Conservation (phyloP, 73 alveolate genomes). For the Paramecium primaurelia region DNA sequence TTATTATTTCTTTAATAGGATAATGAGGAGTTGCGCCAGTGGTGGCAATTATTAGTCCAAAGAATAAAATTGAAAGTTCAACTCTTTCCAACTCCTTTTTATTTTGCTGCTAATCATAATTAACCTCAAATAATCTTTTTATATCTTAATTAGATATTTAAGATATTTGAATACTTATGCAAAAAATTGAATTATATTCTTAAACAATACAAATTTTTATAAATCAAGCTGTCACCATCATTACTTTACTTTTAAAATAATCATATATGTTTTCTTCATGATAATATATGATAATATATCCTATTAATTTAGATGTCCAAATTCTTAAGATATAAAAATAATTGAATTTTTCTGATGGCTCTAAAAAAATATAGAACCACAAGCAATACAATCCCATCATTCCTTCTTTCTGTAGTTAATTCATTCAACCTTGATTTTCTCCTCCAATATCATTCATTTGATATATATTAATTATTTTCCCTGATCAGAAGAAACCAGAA, state of each 20-base stretch:
- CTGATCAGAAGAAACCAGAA: background rate
- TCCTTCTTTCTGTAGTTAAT: background rate
- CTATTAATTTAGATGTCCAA: background rate
- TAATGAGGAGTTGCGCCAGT: conserved; percentile 35
- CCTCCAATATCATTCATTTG: background rate
- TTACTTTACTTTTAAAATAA: background rate
- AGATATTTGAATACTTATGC: background rate
- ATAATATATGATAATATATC: too few relatives aligned
- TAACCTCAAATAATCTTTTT: background rate
- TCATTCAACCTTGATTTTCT: background rate
- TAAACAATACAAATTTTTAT: background rate
- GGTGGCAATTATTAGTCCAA: conserved; percentile 46
- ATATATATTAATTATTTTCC: background rate
- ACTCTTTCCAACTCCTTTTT: conserved; percentile 46
- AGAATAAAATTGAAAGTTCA: conserved; percentile 18
- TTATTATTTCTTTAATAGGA: background rate
- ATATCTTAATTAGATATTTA: background rate
- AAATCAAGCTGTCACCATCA: background rate
- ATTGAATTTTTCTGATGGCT: background rate
- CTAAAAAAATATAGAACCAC: background rate
- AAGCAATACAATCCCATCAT: background rate
- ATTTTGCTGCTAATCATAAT: background rate
- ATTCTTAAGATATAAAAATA: background rate
- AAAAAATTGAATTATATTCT: background rate
- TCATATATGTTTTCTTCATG: background rate